phyloP scores from a whole-genome alignment of 306 rosid genomes.

The Castanopsis chinensis region DNA sequence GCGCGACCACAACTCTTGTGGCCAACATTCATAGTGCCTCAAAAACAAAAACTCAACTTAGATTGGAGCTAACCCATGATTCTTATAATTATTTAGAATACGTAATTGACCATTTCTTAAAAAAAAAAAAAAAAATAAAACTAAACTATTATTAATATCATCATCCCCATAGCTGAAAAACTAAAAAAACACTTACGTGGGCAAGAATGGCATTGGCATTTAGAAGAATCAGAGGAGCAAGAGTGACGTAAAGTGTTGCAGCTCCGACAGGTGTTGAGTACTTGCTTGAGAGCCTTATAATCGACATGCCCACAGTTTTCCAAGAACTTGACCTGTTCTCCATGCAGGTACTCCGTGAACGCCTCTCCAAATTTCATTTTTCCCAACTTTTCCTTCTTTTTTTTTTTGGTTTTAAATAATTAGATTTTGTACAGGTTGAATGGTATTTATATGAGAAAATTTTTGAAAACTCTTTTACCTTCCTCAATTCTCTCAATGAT shows the following conservation, averaged over 20 bases:
- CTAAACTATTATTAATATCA: background rate
- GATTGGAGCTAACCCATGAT: too few relatives aligned
- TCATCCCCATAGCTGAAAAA: background rate
- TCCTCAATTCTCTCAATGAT: too few relatives aligned
- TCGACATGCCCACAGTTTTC: constrained; percentile 69
- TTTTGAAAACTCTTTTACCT: too few relatives aligned
- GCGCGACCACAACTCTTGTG: too few relatives aligned
- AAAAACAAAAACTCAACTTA: too few relatives aligned
- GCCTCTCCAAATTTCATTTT: constrained; percentile 76
- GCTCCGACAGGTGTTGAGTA: constrained; percentile 61
- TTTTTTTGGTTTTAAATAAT: background rate
- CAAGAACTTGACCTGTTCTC: constrained; percentile 48
- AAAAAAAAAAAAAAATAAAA: background rate
- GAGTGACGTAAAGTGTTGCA: constrained; percentile 33
- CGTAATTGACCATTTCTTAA: too few relatives aligned
- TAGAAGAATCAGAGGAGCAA: constrained; percentile 26
- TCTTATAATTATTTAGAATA: too few relatives aligned
- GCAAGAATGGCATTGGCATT: constrained; percentile 65
- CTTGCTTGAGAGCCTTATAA: constrained; percentile 72
- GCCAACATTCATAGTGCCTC: too few relatives aligned
- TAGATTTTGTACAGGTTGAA: too few relatives aligned
- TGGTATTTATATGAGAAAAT: too few relatives aligned
- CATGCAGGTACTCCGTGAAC: constrained; percentile 61
- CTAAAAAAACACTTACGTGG: constrained; percentile 35
- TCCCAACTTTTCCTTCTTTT: too few relatives aligned